phyloP scores from a whole-genome alignment of 2,329 filamentous ascomycete species.

The Monosporascus sp. region DNA sequence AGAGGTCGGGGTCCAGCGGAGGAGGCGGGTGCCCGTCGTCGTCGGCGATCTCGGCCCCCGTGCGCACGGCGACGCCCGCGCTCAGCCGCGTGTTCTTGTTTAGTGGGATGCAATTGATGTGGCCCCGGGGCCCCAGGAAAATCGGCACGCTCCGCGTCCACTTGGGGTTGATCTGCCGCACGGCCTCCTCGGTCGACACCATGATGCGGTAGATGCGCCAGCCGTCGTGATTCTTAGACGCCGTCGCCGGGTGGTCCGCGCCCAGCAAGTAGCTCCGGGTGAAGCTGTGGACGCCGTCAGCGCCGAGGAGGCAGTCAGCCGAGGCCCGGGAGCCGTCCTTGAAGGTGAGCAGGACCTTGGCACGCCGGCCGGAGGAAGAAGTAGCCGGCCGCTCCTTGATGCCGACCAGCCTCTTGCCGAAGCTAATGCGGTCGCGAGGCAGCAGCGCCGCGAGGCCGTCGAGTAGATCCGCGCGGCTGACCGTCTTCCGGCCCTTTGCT shows the following conservation, averaged over 20 bases:
- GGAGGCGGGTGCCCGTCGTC: not conserved
- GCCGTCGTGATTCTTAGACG: constrained; percentile 27
- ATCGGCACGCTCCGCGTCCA: constrained; percentile 28
- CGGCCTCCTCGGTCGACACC: constrained; percentile 21
- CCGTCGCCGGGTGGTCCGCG: constrained; percentile 21
- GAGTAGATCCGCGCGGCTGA: constrained; percentile 27
- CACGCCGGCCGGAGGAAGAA: not conserved
- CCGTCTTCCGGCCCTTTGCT: constrained; percentile 28
- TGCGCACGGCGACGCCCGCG: constrained; percentile 27
- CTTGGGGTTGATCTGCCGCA: constrained; percentile 20
- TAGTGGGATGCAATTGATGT: constrained; percentile 29
- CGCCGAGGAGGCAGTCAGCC: constrained; percentile 29
- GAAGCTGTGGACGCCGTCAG: constrained; percentile 30
- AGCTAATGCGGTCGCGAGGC: constrained; percentile 13
- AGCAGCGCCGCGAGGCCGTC: constrained; percentile 24
- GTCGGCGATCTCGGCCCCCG: constrained; percentile 9
- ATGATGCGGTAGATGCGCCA: constrained; percentile 27
- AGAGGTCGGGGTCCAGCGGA: constrained; percentile 21
- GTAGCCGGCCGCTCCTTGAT: constrained; percentile 7
- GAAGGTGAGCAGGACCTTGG: constrained; percentile 16
- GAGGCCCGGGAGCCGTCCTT: constrained; percentile 18
- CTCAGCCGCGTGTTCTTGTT: constrained; percentile 28
- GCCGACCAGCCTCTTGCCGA: constrained; percentile 19
- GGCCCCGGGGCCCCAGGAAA: constrained; percentile 25
- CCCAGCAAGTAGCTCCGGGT: constrained; percentile 27